phyloP scores from a whole-genome alignment of 2,329 filamentous ascomycete species.

The Hypoxylon sp. region DNA sequence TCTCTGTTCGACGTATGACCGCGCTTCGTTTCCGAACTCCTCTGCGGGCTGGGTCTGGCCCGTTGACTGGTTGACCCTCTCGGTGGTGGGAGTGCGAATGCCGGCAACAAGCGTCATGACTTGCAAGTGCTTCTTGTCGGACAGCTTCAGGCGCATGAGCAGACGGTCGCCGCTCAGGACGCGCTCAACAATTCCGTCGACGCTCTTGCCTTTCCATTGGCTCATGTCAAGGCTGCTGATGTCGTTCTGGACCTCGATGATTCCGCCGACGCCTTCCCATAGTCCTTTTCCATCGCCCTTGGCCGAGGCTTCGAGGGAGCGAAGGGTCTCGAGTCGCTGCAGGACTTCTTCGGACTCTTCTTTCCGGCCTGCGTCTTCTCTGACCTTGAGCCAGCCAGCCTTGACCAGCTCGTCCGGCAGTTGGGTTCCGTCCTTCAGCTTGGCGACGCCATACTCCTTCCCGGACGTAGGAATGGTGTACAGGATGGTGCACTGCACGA shows the following conservation, averaged over 20 bases:
- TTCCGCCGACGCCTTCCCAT: slow-evolving; percentile 72
- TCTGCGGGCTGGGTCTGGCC: slow-evolving; percentile 85
- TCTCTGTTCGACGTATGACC: slow-evolving; percentile 84
- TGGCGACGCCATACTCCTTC: slow-evolving; percentile 86
- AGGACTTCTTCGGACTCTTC: slow-evolving; percentile 82
- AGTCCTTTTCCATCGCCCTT: slow-evolving; percentile 81
- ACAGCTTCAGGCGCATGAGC: slow-evolving; percentile 80
- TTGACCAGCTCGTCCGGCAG: slow-evolving; percentile 85
- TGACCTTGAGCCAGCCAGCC: slow-evolving; percentile 90
- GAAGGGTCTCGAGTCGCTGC: slow-evolving; percentile 77
- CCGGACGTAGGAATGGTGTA: slow-evolving; percentile 88
- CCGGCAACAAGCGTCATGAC: slow-evolving; percentile 90
- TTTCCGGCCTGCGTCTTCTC: slow-evolving; percentile 91
- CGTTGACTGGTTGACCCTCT: slow-evolving; percentile 79
- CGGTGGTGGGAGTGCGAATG: slow-evolving; percentile 87
- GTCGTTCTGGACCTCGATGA: slow-evolving; percentile 83
- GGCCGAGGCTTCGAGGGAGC: slow-evolving; percentile 78
- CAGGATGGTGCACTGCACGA: slow-evolving; percentile 81
- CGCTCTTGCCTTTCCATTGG: slow-evolving; percentile 82
- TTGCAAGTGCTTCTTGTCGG: slow-evolving; percentile 85
- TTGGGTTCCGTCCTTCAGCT: slow-evolving; percentile 76
- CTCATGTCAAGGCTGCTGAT: slow-evolving; percentile 81
- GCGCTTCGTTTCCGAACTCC: slow-evolving; percentile 88
- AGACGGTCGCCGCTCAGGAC: slow-evolving; percentile 91
- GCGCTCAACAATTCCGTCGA: slow-evolving; percentile 88